Evolutionary conservation across 2,329 filamentous ascomycete species (phyloP), one percentile per base, ranked within the genome.

Genomic region (Chaetomiaceae sp.): DNA sequence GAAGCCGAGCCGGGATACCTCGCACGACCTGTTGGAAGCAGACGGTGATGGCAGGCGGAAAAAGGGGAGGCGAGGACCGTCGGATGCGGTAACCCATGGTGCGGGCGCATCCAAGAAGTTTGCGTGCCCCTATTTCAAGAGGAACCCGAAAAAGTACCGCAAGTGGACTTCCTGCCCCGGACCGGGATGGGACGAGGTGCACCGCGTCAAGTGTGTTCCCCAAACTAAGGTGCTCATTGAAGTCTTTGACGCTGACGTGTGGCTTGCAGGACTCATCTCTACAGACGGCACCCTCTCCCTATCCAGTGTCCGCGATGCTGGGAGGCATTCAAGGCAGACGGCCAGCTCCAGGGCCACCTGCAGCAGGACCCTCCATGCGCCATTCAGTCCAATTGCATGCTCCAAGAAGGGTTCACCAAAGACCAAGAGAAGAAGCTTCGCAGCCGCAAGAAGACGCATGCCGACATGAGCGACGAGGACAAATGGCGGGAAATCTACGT

Each of bases 91-190:
- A 4, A 30, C 16, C 12, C 30, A 5, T 2, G 16, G 9, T 5
- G 19, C 16, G 0, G 41, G 20, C 14, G 35, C 35, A 9, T n/a
- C 12, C 19, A 48, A 43, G 27, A 61, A 60, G 40, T 61, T 61
- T 50, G 60, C 60, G 4, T 62, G 60, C 25, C 60, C 60, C 3
- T 62, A 61, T 48, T 62, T 57, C 55, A 60, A 62, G 53, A 44
- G 58, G 4, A 61, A 62, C 30, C 58, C 54, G 3, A 56, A 39
- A 9, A 60, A 61, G 44, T 62, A 62, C 27, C 51, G 51, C 12
- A 59, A 59, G 13, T 60, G 59, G 59, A 61, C 60, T 1, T 60
- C 59, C 2, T 62, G 60, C 20, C 58, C 58, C 3, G 60, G 60
- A 0, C 59, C 59, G 4, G 60, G 60, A 17, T 62, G 59, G 59